Evolutionary conservation across 2,329 filamentous ascomycete species (phyloP).

Genomic region (Cladosporium sp.): DNA sequence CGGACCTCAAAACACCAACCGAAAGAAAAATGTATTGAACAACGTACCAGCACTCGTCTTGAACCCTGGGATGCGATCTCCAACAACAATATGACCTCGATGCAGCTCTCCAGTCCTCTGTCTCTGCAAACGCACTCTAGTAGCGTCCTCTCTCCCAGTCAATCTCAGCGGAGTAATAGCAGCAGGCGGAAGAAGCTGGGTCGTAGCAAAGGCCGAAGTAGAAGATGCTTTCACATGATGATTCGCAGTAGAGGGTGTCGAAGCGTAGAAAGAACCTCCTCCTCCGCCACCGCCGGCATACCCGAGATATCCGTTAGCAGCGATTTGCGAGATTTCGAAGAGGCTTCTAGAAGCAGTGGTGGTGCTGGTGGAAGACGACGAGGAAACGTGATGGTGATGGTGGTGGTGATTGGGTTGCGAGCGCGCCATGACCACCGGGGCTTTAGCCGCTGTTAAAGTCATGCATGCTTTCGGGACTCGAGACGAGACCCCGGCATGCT

Average conservation of each 20-base stretch:
- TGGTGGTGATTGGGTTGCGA: constrained; percentile 12
- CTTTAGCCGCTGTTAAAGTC: constrained; percentile 4
- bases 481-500: constrained; percentile 1
- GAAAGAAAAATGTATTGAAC: background rate
- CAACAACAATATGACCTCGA: constrained; percentile 24
- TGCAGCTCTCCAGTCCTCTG: constrained; percentile 22
- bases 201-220: background rate
- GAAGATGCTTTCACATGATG: constrained; percentile 2
- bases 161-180: constrained; percentile 3
- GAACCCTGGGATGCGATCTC: constrained; percentile 30
- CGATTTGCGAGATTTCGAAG: constrained; percentile 6
- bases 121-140: constrained; percentile 27
- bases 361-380: background rate
- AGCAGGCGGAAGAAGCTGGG: background rate
- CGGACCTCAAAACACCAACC: too few relatives aligned
- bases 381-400: constrained; percentile 12
- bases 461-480: constrained; percentile 9
- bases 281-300: background rate
- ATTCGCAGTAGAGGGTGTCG: background rate
- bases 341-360: constrained; percentile 1
- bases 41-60: constrained; percentile 33
- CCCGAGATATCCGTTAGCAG: constrained; percentile 2
- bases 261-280: background rate
- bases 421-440: constrained; percentile 12
- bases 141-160: constrained; percentile 21